A percentile compares a stretch with the other conserved stretches of the same genome.
phyloP scores from a whole-genome alignment of 2,329 filamentous ascomycete genomes.

The Alternaria sp. region DNA sequence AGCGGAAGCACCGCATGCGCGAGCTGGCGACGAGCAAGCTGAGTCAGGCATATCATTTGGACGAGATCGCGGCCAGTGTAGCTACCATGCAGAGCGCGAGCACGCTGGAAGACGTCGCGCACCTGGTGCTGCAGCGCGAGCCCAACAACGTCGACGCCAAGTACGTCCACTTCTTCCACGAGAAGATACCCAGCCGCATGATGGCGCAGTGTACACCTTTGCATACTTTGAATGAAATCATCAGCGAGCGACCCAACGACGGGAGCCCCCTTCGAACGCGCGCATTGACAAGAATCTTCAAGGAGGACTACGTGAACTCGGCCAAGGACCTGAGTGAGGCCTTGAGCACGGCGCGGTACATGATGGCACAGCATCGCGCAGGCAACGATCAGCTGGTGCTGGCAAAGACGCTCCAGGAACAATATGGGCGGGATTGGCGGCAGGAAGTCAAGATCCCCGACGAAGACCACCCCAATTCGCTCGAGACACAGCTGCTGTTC shows the following conservation, averaged over 20 bases:
- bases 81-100: constrained; percentile 83
- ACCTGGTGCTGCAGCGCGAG: constrained; percentile 73
- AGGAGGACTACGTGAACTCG: constrained; percentile 74
- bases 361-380: constrained; percentile 60
- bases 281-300: constrained; percentile 76
- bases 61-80: constrained; percentile 83
- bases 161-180: constrained; percentile 92
- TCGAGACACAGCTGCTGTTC: constrained; percentile 77
- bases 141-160: constrained; percentile 74
- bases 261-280: constrained; percentile 73
- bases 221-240: constrained; percentile 70
- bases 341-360: constrained; percentile 61
- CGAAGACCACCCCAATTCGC: constrained; percentile 73
- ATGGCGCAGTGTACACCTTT: constrained; percentile 75
- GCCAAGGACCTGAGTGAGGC: constrained; percentile 73
- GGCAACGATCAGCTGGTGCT: constrained; percentile 60
- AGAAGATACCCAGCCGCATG: constrained; percentile 81
- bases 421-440: constrained; percentile 54
- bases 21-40: constrained; percentile 82
- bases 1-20: constrained; percentile 78
- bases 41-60: constrained; percentile 76
- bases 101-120: constrained; percentile 76
- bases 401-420: constrained; percentile 52
- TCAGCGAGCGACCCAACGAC: constrained; percentile 67
- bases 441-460: constrained; percentile 62